Percentiles rank a stretch among this genome's conserved stretches.
phyloP scores from a whole-genome alignment of 352 stramenopile species.

The Halophytophthora batemanensis region DNA sequence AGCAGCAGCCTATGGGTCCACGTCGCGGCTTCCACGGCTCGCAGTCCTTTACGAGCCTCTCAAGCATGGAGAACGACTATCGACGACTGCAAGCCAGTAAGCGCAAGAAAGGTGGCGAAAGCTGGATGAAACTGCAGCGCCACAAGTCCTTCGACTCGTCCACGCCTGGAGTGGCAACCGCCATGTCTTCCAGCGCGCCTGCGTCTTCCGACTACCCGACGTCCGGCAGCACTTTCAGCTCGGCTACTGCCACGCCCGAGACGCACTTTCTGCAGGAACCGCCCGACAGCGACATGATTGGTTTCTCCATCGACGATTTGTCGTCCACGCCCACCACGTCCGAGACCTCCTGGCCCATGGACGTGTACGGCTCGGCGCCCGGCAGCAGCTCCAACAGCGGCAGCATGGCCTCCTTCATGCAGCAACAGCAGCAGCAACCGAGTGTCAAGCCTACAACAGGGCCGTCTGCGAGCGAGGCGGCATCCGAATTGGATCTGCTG shows the following conservation, averaged over 20 bases:
- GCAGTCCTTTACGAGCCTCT: constrained; percentile 68
- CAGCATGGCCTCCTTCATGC: constrained; percentile 26
- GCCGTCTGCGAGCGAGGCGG: constrained; percentile 16
- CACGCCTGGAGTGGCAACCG: constrained; percentile 30
- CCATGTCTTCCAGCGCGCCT: constrained; percentile 22
- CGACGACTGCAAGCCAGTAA: constrained; percentile 52
- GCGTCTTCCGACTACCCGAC: constrained; percentile 24
- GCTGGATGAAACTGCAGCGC: constrained; percentile 65
- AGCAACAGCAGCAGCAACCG: constrained; percentile 21
- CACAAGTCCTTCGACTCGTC: constrained; percentile 66
- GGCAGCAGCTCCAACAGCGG: constrained; percentile 14
- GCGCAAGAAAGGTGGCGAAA: constrained; percentile 59
- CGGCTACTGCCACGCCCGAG: constrained; percentile 34
- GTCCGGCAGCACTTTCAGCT: constrained; percentile 11
- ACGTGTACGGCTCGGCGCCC: constrained; percentile 23
- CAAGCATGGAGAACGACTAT: constrained; percentile 71
- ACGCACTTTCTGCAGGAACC: constrained; percentile 49
- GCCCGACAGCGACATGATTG: constrained; percentile 58
- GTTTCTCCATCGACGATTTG: constrained; percentile 67
- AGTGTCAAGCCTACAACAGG: constrained; percentile 11
- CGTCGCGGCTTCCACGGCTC: constrained; percentile 55
- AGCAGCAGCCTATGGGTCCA: constrained; percentile 20
- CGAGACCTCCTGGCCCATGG: constrained; percentile 25
- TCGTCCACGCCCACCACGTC: constrained; percentile 46
- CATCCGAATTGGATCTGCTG: constrained; percentile 47